A percentile compares a stretch with the other conserved stretches of the same genome.
These are phyloP conservation scores for Cyberlindnera veronae DNA, from an alignment of 805 yeast genomes.

Conservation along the genomic window DNA sequence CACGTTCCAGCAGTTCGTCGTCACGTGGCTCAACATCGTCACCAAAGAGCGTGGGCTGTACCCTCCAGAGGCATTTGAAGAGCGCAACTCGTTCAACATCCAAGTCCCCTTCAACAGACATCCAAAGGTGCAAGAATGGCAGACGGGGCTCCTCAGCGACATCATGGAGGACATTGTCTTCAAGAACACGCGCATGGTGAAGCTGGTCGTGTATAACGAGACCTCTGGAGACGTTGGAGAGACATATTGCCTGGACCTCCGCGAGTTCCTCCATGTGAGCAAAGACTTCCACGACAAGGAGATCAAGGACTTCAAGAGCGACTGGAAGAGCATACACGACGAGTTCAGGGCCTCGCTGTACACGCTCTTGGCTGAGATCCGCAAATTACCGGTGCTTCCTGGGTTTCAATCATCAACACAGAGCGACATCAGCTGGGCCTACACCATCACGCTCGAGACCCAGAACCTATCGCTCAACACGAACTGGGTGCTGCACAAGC, in stretches of 20 bases:
- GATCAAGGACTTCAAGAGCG: constrained; percentile 7
- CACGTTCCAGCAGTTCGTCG: constrained; percentile 29
- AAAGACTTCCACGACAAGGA: constrained; percentile 12
- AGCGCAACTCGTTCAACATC: constrained; percentile 40
- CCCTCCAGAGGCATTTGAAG: constrained; percentile 33
- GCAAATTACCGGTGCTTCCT: constrained; percentile 15
- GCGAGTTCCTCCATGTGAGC: constrained; percentile 27
- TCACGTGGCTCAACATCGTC: constrained; percentile 35
- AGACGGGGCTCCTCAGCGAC: constrained; percentile 11
- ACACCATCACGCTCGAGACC: constrained; percentile 18
- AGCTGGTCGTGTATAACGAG: constrained; percentile 37
- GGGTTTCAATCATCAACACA: too few relatives aligned
- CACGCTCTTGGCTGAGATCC: constrained; percentile 14
- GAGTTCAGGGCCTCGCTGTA: constrained; percentile 22
- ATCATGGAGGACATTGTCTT: constrained; percentile 14
- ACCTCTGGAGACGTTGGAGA: constrained; percentile 29
- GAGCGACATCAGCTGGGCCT: neutral
- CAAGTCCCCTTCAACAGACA: constrained; percentile 43
- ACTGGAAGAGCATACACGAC: constrained; percentile 14
- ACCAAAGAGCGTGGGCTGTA: constrained; percentile 35
- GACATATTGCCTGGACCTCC: constrained; percentile 37
- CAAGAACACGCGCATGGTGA: constrained; percentile 31
- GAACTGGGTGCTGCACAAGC: constrained; percentile 24
- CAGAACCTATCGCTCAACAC: constrained; percentile 6
- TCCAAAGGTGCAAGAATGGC: constrained; percentile 32